Base-by-base conservation (phyloP, 148 eudicot species). In the Vaccinium corymbosum region DNA sequence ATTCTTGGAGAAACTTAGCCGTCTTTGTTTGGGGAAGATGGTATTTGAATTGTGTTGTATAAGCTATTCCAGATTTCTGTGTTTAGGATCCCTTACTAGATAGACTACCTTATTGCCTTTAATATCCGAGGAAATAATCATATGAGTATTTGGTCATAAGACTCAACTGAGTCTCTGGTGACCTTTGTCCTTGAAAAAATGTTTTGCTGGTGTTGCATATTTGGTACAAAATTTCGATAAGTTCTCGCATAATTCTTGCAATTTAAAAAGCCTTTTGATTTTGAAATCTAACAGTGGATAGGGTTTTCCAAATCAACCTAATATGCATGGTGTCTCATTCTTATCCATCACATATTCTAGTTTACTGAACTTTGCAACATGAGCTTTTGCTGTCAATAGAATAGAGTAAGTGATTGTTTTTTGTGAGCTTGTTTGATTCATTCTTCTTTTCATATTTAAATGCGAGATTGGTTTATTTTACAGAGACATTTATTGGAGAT, bases 401-500 rank as follows among this genome's bases (percentile, higher is more conserved):
- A 42, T 42, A 42, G 46, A 42, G 32, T 20, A 22, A 8, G 32
- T 22, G 25, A 9, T 25, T 12, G 53, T 49, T 76, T 76, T 49
- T 35, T 79, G 15, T 17, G 50, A 32, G 35, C 20, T 27, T 82
- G 84, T 35, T 80, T 84, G 74, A 51, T 77, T 25, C 74, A 56
- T 70, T 15, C 56, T 52, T 81, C 19, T 53, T 29, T 3, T 80
- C 14, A 32, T 29, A 14, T 81, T 56, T 27, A 81, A 4, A 35
- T 1, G 32, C 68, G 46, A 14, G 22, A 66, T 72, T 72, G 27
- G 70, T 79, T 80, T 83, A 16, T 85, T 85, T 68, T 64, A 22
- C 76, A 96, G 98, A 94, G 88, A 85, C 94, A 91, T 88, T 91
- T 97, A 83, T 87, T 93, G 82, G 99, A 97, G 85, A 89, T 87